Conservation (phyloP, 495 filamentous ascomycete genomes). For the Aspergillus bertholletiae region DNA sequence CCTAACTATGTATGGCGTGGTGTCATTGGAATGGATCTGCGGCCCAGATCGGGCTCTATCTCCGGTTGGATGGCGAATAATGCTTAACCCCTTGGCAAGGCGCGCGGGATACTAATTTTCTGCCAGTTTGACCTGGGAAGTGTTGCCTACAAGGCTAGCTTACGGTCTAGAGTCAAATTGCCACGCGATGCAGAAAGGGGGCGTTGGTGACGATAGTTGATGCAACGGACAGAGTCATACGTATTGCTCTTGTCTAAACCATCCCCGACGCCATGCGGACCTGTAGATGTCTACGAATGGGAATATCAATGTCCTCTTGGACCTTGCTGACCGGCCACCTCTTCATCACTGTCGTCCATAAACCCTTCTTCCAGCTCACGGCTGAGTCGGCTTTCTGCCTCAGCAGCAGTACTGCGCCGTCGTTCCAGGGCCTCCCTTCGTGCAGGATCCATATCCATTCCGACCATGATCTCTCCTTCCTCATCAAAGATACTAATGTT, state of each 20-base stretch:
- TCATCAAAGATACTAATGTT: slow-evolving; percentile 64
- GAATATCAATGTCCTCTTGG: background rate
- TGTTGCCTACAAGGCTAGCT: background rate
- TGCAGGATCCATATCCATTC: slow-evolving; percentile 50
- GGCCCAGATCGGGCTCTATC: background rate
- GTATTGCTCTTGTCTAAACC: background rate
- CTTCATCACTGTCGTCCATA: slow-evolving; percentile 78
- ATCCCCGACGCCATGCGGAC: background rate
- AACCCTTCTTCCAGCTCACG: slow-evolving; percentile 83
- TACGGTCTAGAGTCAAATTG: background rate
- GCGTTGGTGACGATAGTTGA: background rate
- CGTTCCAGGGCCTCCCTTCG: slow-evolving; percentile 48
- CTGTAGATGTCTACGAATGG: background rate
- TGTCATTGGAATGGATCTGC: background rate
- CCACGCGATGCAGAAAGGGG: background rate
- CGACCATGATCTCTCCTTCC: slow-evolving; percentile 61
- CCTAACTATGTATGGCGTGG: background rate
- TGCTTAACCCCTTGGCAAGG: background rate
- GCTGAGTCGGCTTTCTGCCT: slow-evolving; percentile 60
- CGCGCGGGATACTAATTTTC: background rate
- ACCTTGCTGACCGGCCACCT: slow-evolving; percentile 21
- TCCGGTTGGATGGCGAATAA: background rate
- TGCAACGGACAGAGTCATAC: background rate
- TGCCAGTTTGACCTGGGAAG: background rate
- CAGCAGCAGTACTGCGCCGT: slow-evolving; percentile 36